Evolutionary conservation across 176 grass and related monocot genomes (phyloP).

Genomic region (Carex parvula): DNA sequence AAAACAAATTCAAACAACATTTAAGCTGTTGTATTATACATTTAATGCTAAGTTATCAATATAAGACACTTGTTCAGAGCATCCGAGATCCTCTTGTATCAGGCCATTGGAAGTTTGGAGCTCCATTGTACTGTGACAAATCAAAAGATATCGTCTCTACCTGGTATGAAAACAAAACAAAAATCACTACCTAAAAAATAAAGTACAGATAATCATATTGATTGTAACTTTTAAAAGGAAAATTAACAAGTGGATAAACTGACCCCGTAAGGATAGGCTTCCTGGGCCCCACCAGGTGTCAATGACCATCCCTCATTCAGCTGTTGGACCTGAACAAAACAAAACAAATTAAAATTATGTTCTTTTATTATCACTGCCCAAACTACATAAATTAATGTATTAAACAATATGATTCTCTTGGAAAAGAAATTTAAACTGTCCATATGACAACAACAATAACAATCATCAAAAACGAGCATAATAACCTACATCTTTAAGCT

Average conservation of each 20-base stretch:
- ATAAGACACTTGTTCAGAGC: constrained; percentile 28
- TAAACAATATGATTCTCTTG: neutral
- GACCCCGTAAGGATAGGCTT: constrained; percentile 66
- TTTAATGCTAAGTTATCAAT: neutral
- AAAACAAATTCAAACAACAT: neutral
- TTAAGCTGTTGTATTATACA: neutral
- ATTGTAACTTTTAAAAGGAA: constrained; percentile 15
- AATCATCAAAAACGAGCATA: neutral
- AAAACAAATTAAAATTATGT: constrained; percentile 4
- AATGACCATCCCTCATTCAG: constrained; percentile 62
- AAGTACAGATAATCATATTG: neutral
- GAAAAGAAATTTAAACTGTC: neutral
- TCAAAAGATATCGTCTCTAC: constrained; percentile 82
- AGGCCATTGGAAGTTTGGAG: constrained; percentile 61
- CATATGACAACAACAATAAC: neutral
- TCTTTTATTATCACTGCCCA: neutral
- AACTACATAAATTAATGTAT: neutral
- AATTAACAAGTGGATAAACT: constrained; percentile 16
- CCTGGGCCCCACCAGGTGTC: constrained; percentile 42
- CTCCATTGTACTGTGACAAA: constrained; percentile 65
- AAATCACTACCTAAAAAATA: neutral
- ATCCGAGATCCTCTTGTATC: constrained; percentile 70
- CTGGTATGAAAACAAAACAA: constrained; percentile 35
- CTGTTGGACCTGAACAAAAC: constrained; percentile 38
- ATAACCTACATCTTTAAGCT: neutral